A percentile compares a stretch with the other conserved stretches of the same genome.
Conservation (phyloP, 1,139 yeast species). For the Trichomonascaceae sp. region DNA sequence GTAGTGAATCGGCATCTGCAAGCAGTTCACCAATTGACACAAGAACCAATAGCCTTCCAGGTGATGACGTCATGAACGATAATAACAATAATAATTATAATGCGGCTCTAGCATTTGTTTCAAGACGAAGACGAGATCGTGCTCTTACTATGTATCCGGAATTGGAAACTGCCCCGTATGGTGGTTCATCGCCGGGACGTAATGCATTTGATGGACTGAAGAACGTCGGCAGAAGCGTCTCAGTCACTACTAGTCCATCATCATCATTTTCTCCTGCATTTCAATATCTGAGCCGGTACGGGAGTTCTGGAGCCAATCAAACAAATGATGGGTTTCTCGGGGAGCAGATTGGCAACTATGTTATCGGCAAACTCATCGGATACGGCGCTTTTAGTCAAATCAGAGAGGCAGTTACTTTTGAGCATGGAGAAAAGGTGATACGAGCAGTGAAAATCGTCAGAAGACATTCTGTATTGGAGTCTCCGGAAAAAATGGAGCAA, state of each 20-base stretch:
- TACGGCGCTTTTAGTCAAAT: conserved; percentile 91
- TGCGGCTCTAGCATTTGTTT: background rate
- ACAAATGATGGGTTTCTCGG: conserved; percentile 41
- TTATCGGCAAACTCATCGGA: conserved; percentile 69
- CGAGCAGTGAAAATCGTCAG: conserved; percentile 77
- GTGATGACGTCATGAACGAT: conserved; percentile 2
- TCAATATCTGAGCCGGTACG: conserved; percentile 35
- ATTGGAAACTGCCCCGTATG: background rate
- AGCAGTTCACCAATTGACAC: conserved; percentile 8
- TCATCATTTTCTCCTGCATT: conserved; percentile 36
- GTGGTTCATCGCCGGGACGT: background rate
- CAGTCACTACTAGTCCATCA: conserved; percentile 18
- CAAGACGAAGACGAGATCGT: conserved; percentile 18
- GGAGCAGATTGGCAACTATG: conserved; percentile 41
- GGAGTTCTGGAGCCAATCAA: conserved; percentile 22
- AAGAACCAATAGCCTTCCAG: conserved; percentile 4
- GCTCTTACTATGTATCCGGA: conserved; percentile 20
- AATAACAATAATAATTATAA: background rate
- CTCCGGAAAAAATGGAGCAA: conserved; percentile 26
- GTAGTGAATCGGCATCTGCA: conserved; percentile 5
- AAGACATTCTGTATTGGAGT: conserved; percentile 19
- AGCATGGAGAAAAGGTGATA: conserved; percentile 35
- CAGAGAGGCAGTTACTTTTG: conserved; percentile 54
- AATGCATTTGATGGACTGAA: conserved; percentile 4
- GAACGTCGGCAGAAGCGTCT: conserved; percentile 13